Percentiles rank a stretch among this genome's conserved stretches.
Evolutionary conservation across 2,329 filamentous ascomycete species (phyloP).

Genomic region (Ophiostoma angusticollis): DNA sequence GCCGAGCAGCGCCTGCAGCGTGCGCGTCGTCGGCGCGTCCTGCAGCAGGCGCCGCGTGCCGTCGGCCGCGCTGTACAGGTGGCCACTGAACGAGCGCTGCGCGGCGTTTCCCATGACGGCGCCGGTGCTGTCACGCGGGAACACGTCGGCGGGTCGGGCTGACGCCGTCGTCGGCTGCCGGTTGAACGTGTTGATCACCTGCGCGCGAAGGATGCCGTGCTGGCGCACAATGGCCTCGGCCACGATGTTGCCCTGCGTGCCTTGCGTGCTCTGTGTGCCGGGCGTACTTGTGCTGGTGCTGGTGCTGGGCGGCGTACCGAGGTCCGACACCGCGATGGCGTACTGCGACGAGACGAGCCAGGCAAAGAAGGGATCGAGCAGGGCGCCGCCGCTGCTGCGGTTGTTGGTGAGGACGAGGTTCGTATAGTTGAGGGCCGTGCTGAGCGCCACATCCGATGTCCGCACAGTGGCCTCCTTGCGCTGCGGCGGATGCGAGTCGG

Average conservation of each 20-base stretch:
- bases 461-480: conserved; percentile 16
- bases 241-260: conserved; percentile 11
- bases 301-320: conserved; percentile 13
- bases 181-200: conserved; percentile 21
- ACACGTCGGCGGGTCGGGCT: conserved; percentile 9
- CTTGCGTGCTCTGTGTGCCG: neutral
- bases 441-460: conserved; percentile 15
- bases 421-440: conserved; percentile 19
- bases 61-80: conserved; percentile 3
- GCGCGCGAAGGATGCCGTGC: conserved; percentile 25
- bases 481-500: conserved; percentile 17
- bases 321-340: conserved; percentile 17
- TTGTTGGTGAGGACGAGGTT: conserved; percentile 19
- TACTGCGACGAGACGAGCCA: conserved; percentile 22
- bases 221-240: conserved; percentile 23
- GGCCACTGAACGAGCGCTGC: neutral
- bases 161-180: conserved; percentile 17
- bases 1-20: conserved; percentile 22
- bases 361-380: conserved; percentile 25
- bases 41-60: conserved; percentile 17
- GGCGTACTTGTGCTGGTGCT: neutral
- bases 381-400: conserved; percentile 15
- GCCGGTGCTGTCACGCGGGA: conserved; percentile 8
- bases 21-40: conserved; percentile 22
- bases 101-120: conserved; percentile 5